Evolutionary conservation across 768 basidiomycete genomes (phyloP), one percentile per base, ranked within the genome.

Genomic region (Xerocomellus dryophilus): DNA sequence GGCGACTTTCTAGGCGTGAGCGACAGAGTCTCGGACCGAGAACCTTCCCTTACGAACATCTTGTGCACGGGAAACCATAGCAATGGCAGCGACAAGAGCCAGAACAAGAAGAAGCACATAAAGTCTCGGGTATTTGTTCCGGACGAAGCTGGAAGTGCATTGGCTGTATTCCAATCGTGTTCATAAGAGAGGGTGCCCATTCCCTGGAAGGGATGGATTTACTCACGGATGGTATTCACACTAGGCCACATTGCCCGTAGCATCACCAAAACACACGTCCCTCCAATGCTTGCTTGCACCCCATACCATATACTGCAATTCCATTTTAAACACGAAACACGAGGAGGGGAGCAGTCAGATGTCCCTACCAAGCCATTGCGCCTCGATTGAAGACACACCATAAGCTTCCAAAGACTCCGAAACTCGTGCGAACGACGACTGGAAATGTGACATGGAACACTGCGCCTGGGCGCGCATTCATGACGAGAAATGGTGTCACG

Each of bases 101-200:
- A 93, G 76, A 92, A 94, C 53, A 93, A 75, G 77, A 93, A 86
- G 81, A 93, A 93, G 60, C 82, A 83, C 74, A 90, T 73, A 60
- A 86, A 88, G 71, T 88, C 83, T 49, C 80, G 78, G n/a, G 86
- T 85, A 51, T 77, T 86, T 31, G 82, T 91, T 41, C 89, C 88
- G 54, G 87, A 83, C 12, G 83, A 85, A 21, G 74, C 78, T n/a
- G 88, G 85, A 62, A 91, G 77, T 54, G 78, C 75, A 74, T 92
- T 92, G 23, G 81, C 83, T 88, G 50, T 34, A 43, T 50, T 32
- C 23, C 48, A 59, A 42, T 38, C 18, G 32, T 42, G 27, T 50
- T 31, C 54, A 53, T 50, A 25, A 51, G 60, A 47, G 17, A 53
- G 40, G n/a, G 15, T 32, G 31, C 11, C n/a, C n/a, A n/a, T n/a